These are phyloP conservation scores for Alternaria novae-zelandiae DNA, from an alignment of 2,329 filamentous ascomycete species.

Conservation along the genomic window DNA sequence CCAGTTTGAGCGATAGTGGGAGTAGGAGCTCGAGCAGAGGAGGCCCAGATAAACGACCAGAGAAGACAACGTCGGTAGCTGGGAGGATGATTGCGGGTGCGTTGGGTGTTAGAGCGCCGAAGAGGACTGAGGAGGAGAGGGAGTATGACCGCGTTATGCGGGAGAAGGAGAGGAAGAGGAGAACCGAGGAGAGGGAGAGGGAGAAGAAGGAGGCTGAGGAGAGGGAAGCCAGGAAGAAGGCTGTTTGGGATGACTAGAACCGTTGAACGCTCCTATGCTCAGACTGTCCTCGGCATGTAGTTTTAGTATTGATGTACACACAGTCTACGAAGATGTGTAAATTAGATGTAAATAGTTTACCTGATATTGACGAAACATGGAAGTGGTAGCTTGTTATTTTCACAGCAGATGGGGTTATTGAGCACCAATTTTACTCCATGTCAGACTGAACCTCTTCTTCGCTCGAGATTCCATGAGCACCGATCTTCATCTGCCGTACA, in stretches of 20 bases:
- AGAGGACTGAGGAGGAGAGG: slow-evolving; percentile 84
- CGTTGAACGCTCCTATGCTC: not conserved
- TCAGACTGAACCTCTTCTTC: not conserved
- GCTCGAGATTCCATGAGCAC: not conserved
- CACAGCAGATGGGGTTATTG: not conserved
- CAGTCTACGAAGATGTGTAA: slow-evolving; percentile 1
- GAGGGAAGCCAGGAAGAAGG: slow-evolving; percentile 75
- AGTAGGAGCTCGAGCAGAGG: slow-evolving; percentile 25
- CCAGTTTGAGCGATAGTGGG: slow-evolving; percentile 9
- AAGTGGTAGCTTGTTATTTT: not conserved
- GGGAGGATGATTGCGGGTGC: slow-evolving; percentile 88
- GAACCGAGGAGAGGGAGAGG: slow-evolving; percentile 73
- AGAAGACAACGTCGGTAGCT: slow-evolving; percentile 93
- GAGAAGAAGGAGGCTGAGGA: slow-evolving; percentile 68
- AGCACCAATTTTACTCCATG: not conserved
- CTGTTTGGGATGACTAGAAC: slow-evolving; percentile 77
- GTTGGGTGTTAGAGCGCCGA: slow-evolving; percentile 79
- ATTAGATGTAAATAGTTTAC: not conserved
- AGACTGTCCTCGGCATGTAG: not conserved
- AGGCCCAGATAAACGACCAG: slow-evolving; percentile 63
- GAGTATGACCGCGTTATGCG: slow-evolving; percentile 83
- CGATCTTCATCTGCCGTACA: not conserved
- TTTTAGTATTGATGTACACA: not conserved
- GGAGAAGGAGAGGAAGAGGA: slow-evolving; percentile 81
- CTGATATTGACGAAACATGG: not conserved